These are phyloP conservation scores for Aspergillus fijiensis DNA, from an alignment of 2,329 filamentous ascomycete genomes.

Conservation along the genomic window DNA sequence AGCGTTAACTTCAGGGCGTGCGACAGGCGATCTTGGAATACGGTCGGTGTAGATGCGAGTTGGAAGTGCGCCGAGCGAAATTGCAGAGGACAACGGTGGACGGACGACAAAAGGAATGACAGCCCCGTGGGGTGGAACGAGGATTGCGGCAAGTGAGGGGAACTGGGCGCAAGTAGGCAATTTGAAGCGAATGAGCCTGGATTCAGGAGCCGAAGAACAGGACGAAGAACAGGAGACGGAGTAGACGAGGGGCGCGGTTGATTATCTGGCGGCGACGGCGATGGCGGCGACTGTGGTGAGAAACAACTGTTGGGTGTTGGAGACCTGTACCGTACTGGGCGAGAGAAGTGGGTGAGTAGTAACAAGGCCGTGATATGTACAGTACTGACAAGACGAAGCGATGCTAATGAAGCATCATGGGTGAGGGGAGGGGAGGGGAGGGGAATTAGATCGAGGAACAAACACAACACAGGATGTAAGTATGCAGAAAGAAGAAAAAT, in stretches of 20 bases:
- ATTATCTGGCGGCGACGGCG: neutral
- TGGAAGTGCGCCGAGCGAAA: neutral
- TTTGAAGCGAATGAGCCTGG: slow-evolving; percentile 1
- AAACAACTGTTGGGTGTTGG: too few relatives aligned
- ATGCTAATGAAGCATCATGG: slow-evolving; percentile 20
- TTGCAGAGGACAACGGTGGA: slow-evolving; percentile 8
- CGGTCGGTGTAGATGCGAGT: neutral
- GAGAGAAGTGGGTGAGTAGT: neutral
- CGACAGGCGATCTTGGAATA: too few relatives aligned
- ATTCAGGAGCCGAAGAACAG: neutral
- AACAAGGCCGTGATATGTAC: neutral
- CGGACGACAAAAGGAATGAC: slow-evolving; percentile 23
- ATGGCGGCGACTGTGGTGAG: neutral
- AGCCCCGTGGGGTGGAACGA: slow-evolving; percentile 13
- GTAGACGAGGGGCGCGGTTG: slow-evolving; percentile 15
- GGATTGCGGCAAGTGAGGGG: neutral
- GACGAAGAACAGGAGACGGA: neutral
- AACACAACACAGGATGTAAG: neutral
- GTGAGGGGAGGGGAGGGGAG: neutral
- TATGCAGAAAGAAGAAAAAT: neutral
- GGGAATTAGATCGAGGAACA: neutral
- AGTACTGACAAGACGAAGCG: neutral
- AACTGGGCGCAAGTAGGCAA: slow-evolving; percentile 11
- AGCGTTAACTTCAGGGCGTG: neutral
- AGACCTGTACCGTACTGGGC: neutral